Evolutionary conservation across 1,284 basidiomycete genomes (phyloP), one percentile per base, ranked within the genome.

Genomic region (Apiotrichum siamense): DNA sequence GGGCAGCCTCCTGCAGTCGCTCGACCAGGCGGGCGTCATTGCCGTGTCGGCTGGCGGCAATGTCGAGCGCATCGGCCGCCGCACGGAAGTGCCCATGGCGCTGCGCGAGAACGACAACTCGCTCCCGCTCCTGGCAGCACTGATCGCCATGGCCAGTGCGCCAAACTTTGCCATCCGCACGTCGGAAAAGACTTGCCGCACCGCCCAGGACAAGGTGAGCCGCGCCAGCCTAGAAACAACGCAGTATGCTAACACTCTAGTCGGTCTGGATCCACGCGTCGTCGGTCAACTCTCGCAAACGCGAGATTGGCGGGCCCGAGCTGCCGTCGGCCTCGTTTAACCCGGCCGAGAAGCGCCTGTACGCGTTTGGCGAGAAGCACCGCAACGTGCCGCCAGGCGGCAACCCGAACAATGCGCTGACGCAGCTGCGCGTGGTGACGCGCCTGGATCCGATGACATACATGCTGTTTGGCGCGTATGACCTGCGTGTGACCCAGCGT

Each of bases 91-190:
- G 11, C 89, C 89, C 7, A 71, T 78, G 4, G 80, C 82, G 58
- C 74, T 94, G 52, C 89, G 88, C 65, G 77, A 75, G 57, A 89
- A 97, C 66, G 81, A 81, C 29, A 78, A 86, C 47, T 88, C 84
- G 36, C 72, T 84, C 7, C 86, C 93, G 15, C 73, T 97, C n/a
- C 76, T 96, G 18, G 84, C 87, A 12, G 89, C 87, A 2, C 77
- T 97, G 47, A 86, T 97, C 60, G 83, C 91, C 3, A 82, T 90
- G 47, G 88, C 89, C 0, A 83, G 82, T 0, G 89, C 92, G 60
- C 93, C 93, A n/a, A 94, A 96, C 72, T 96, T 92, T 75, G 92
- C 88, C 3, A 82, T 97, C 48, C 78, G 86, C 32, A 83, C 81
- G n/a, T 81, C 82, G 7, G 84, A 86, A 44, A 85, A 80, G 67